Evolutionary conservation across 441 rosid species (phyloP).

Genomic region (Adansonia madagascariensis): DNA sequence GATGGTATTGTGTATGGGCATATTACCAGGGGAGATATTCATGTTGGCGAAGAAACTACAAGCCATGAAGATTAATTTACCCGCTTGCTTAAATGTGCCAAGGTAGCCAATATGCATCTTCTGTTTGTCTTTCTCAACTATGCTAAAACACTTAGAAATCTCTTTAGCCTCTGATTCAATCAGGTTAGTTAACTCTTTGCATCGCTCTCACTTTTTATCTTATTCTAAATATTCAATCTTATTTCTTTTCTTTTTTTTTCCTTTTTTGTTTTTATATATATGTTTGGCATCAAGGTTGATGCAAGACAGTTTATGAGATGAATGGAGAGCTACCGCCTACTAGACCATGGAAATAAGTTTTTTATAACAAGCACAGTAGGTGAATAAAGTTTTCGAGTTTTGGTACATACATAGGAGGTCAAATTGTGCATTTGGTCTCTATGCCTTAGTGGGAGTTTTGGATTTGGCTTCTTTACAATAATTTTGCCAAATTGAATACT

Average conservation of each 20-base stretch:
- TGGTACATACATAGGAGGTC: slow-evolving; percentile 27
- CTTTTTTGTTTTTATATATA: too few species aligned
- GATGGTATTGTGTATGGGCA: slow-evolving; percentile 20
- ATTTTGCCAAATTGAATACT: too few species aligned
- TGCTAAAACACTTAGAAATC: slow-evolving; percentile 19
- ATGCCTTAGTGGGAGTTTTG: neutral
- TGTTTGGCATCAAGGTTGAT: neutral
- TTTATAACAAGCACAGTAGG: slow-evolving; percentile 1
- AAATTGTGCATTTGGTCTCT: neutral
- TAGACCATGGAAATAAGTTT: slow-evolving; percentile 15
- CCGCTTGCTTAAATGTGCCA: neutral
- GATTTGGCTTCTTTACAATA: neutral
- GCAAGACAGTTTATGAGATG: slow-evolving; percentile 8
- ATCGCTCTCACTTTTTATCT: neutral
- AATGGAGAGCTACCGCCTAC: slow-evolving; percentile 5
- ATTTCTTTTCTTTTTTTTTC: neutral
- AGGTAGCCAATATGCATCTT: slow-evolving; percentile 18
- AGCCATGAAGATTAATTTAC: slow-evolving; percentile 44
- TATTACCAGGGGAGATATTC: slow-evolving; percentile 55
- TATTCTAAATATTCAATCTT: neutral
- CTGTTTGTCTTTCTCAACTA: slow-evolving; percentile 27
- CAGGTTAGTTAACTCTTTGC: slow-evolving; percentile 30
- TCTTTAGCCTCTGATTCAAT: slow-evolving; percentile 15
- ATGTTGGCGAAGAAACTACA: slow-evolving; percentile 81
- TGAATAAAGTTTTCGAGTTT: slow-evolving; percentile 2